phyloP scores from a whole-genome alignment of 2,329 filamentous ascomycete species.

The Cyphellophora europaea region DNA sequence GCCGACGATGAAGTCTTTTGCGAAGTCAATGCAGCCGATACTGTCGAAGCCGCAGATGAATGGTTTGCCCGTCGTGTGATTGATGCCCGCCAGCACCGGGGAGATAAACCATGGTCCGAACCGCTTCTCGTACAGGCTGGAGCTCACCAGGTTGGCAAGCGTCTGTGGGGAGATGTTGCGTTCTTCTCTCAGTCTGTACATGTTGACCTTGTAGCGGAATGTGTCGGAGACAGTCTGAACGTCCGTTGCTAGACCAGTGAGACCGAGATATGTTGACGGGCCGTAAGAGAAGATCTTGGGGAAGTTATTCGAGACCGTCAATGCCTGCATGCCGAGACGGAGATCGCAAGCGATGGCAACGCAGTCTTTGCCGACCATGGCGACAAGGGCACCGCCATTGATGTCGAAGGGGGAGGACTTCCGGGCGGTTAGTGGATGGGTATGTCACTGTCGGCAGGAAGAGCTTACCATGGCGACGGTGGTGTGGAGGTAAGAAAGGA shows the following conservation, averaged over 20 bases:
- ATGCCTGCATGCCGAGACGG: conserved; percentile 86
- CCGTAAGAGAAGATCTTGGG: conserved; percentile 99
- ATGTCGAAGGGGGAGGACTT: conserved; percentile 91
- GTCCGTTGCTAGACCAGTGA: conserved; percentile 94
- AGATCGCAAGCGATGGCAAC: conserved; percentile 99
- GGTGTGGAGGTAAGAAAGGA: conserved; percentile 2
- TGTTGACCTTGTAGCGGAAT: conserved; percentile 99
- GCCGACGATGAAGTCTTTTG: conserved; percentile 97
- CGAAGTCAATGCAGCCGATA: conserved; percentile 98
- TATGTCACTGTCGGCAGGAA: conserved; percentile 22
- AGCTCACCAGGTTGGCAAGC: conserved; percentile 90
- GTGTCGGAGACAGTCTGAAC: conserved; percentile 90
- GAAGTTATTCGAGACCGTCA: conserved; percentile 99
- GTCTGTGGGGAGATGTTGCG: conserved; percentile 89
- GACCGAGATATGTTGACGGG: conserved; percentile 78
- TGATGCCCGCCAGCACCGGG: conserved; percentile 88
- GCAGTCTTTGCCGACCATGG: conserved; percentile 99
- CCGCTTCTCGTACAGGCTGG: conserved; percentile 82
- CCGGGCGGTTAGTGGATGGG: conserved; percentile 16
- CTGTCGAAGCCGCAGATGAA: conserved; percentile 99
- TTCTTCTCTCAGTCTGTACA: conserved; percentile 98
- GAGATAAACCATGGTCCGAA: conserved; percentile 96
- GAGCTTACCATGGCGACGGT: conserved; percentile 24
- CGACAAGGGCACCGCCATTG: conserved; percentile 92
- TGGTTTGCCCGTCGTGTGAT: conserved; percentile 85